phyloP scores from a whole-genome alignment of 2,329 filamentous ascomycete genomes.

The Penicillium sp. region DNA sequence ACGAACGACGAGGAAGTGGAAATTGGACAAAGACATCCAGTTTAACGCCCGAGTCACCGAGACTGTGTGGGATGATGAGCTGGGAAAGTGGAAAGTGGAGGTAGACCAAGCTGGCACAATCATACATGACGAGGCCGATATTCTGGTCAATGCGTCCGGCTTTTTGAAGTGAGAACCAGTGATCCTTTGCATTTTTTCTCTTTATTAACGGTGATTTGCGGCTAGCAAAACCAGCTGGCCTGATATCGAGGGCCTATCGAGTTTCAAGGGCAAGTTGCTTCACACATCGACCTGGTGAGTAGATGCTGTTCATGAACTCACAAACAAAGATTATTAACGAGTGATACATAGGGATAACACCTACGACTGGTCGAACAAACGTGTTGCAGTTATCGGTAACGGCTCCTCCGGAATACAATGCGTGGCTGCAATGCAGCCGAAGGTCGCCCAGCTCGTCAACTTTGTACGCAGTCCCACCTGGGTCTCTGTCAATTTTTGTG shows the following conservation, averaged over 20 bases:
- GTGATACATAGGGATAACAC: constrained; percentile 14
- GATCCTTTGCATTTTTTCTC: neutral
- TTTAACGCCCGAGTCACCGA: constrained; percentile 37
- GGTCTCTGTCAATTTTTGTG: constrained; percentile 20
- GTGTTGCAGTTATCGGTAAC: constrained; percentile 24
- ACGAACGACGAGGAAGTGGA: constrained; percentile 36
- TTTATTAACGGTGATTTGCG: neutral
- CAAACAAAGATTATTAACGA: neutral
- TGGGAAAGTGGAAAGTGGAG: constrained; percentile 34
- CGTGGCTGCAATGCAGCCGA: constrained; percentile 12
- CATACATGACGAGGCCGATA: constrained; percentile 32
- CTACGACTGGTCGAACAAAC: constrained; percentile 19
- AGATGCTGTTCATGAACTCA: neutral
- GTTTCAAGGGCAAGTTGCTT: constrained; percentile 29
- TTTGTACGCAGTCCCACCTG: constrained; percentile 31
- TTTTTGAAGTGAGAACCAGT: constrained; percentile 12
- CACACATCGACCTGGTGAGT: constrained; percentile 30
- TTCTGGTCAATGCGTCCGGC: constrained; percentile 34
- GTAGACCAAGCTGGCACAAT: constrained; percentile 26
- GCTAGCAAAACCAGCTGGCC: constrained; percentile 23
- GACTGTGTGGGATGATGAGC: constrained; percentile 38
- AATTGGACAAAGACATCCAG: constrained; percentile 38
- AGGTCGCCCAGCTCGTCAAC: constrained; percentile 21
- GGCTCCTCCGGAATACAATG: constrained; percentile 38
- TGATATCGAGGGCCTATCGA: constrained; percentile 24